phyloP scores from a whole-genome alignment of 768 basidiomycete genomes.

The Tricholomella constricta region DNA sequence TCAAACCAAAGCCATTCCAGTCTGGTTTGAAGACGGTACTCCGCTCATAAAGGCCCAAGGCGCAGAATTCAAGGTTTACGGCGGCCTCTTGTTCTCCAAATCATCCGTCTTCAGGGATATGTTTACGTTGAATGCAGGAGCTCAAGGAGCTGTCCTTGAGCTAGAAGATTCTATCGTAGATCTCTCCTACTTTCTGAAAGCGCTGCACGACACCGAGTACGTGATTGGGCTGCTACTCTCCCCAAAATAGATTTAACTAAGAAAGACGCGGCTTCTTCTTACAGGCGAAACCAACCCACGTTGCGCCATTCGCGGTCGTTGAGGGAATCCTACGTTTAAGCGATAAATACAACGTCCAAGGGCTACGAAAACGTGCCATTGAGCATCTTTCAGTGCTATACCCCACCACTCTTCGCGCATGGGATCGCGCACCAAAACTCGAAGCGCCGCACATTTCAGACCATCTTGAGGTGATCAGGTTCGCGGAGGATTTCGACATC shows the following conservation, averaged over 20 bases:
- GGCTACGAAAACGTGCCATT: constrained; percentile 8
- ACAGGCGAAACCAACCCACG: not conserved
- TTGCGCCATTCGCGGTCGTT: constrained; percentile 1
- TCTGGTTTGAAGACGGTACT: constrained; percentile 1
- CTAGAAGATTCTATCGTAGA: constrained; percentile 4
- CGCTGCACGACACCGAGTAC: constrained; percentile 9
- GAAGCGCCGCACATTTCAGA: not conserved
- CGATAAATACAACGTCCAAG: constrained; percentile 9
- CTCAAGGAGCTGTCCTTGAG: not conserved
- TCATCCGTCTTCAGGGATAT: not conserved
- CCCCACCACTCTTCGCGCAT: not conserved
- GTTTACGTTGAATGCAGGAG: not conserved
- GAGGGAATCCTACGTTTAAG: constrained; percentile 11
- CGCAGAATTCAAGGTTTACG: not conserved
- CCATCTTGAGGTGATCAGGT: not conserved
- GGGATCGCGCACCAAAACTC: not conserved
- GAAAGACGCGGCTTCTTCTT: constrained; percentile 10
- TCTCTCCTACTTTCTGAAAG: constrained; percentile 6
- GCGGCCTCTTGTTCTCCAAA: not conserved
- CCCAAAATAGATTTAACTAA: not conserved
- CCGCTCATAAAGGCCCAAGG: not conserved
- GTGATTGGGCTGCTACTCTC: not conserved
- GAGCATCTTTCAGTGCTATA: constrained; percentile 4
- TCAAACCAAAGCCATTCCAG: too few species aligned
- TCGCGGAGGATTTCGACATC: constrained; percentile 7